phyloP scores from a whole-genome alignment of 177 flowering plant genomes.

The Vitis hybrid region DNA sequence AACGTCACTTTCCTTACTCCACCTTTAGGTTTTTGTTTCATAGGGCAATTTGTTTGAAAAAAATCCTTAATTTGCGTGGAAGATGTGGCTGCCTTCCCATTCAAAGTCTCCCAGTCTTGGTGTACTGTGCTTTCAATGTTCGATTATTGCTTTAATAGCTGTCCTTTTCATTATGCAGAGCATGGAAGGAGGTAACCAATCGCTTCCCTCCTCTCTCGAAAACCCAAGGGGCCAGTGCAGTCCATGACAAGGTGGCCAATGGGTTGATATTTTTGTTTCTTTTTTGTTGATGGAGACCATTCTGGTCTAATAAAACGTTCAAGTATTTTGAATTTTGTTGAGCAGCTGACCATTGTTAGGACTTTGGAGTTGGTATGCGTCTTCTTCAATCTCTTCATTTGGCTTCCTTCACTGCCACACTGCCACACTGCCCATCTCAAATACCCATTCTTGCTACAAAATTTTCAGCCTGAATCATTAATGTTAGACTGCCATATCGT shows the following conservation, averaged over 20 bases:
- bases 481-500: too few species aligned
- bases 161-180: conserved; percentile 14
- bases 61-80: too few species aligned
- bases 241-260: not conserved
- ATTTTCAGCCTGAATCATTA: too few species aligned
- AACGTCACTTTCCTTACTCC: too few species aligned
- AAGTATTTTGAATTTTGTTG: not conserved
- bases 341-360: not conserved
- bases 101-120: not conserved
- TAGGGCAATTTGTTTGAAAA: too few species aligned
- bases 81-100: not conserved
- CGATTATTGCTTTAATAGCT: conserved; percentile 9
- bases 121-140: not conserved
- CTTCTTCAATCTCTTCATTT: not conserved
- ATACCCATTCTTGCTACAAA: too few species aligned
- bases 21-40: too few species aligned
- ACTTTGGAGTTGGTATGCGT: not conserved
- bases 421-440: too few species aligned
- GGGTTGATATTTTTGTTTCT: conserved; percentile 5
- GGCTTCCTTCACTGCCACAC: too few species aligned
- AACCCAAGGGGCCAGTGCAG: not conserved
- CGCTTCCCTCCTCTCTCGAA: not conserved
- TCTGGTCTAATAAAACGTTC: not conserved
- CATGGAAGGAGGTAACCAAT: not conserved
- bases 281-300: conserved; percentile 14